Conservation (phyloP, 106 monocot genomes). For the Dioscorea zingiberensis region DNA sequence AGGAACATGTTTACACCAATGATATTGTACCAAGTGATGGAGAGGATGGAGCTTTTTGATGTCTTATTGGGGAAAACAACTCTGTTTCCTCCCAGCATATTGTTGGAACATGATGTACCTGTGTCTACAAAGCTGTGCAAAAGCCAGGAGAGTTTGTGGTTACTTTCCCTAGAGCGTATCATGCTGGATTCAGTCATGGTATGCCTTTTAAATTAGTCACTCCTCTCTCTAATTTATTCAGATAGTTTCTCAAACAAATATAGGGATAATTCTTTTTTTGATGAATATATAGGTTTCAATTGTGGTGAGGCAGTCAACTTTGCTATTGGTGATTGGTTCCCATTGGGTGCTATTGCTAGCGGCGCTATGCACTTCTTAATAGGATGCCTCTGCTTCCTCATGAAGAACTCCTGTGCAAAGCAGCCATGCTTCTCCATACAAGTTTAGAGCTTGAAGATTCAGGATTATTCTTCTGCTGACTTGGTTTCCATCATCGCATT, state of each 20-base stretch:
- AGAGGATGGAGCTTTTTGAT: slow-evolving; percentile 77
- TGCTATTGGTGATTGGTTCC: slow-evolving; percentile 92
- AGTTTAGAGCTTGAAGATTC: slow-evolving; percentile 3
- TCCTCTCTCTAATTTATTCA: too few species aligned
- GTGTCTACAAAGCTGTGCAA: slow-evolving; percentile 92
- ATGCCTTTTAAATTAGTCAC: too few species aligned
- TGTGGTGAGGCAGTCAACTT: slow-evolving; percentile 99
- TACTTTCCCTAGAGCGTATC: slow-evolving; percentile 96
- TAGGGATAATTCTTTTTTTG: too few species aligned
- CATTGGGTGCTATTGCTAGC: slow-evolving; percentile 64
- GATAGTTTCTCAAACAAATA: too few species aligned
- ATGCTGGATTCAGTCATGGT: slow-evolving; percentile 98
- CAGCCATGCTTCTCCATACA: slow-evolving; percentile 51
- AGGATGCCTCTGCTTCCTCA: slow-evolving; percentile 69
- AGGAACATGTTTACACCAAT: slow-evolving; percentile 53
- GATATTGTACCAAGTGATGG: slow-evolving; percentile 54
- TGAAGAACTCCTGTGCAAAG: slow-evolving; percentile 89
- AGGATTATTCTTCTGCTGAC: slow-evolving; percentile 5
- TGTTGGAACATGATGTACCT: slow-evolving; percentile 77
- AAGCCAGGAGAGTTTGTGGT: slow-evolving; percentile 88
- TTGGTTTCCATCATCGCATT: slow-evolving; percentile 25
- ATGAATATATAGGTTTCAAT: slow-evolving; percentile 90
- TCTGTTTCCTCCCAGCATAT: slow-evolving; percentile 81
- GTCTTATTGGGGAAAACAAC: slow-evolving; percentile 87
- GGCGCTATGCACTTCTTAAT: slow-evolving; percentile 73